A percentile compares a stretch with the other conserved stretches of the same genome.
phyloP scores from a whole-genome alignment of 2,329 filamentous ascomycete genomes.

The Colletotrichum sublineola region DNA sequence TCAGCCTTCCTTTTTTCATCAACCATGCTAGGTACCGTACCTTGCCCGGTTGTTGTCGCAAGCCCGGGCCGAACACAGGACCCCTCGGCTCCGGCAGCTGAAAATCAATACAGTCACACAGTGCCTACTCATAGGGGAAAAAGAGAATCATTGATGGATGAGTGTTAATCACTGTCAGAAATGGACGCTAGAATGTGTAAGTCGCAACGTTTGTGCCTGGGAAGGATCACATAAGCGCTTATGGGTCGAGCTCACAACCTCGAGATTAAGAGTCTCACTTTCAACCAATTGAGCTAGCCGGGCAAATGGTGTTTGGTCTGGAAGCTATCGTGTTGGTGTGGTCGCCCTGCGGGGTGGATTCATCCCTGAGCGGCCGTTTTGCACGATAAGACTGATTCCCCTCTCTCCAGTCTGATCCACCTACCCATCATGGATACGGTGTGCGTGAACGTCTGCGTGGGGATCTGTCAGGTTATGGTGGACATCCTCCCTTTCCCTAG shows the following conservation, averaged over 20 bases:
- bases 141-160: conserved; percentile 1
- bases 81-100: neutral
- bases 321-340: neutral
- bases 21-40: neutral
- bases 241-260: conserved; percentile 66
- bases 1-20: neutral
- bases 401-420: neutral
- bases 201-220: neutral
- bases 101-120: neutral
- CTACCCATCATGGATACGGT: neutral
- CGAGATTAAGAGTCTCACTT: conserved; percentile 78
- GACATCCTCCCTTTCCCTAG: neutral
- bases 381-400: neutral
- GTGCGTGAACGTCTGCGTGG: neutral
- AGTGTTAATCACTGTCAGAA: conserved; percentile 20
- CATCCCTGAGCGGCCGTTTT: neutral
- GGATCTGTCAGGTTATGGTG: neutral
- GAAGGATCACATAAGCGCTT: conserved; percentile 10
- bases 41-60: neutral
- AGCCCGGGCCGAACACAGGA: neutral
- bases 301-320: conserved; percentile 49
- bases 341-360: neutral
- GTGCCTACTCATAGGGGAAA: neutral
- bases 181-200: conserved; percentile 22
- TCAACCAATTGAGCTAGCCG: conserved; percentile 79